phyloP scores from a whole-genome alignment of 305 asterid genomes.

The Solanum hybrid region DNA sequence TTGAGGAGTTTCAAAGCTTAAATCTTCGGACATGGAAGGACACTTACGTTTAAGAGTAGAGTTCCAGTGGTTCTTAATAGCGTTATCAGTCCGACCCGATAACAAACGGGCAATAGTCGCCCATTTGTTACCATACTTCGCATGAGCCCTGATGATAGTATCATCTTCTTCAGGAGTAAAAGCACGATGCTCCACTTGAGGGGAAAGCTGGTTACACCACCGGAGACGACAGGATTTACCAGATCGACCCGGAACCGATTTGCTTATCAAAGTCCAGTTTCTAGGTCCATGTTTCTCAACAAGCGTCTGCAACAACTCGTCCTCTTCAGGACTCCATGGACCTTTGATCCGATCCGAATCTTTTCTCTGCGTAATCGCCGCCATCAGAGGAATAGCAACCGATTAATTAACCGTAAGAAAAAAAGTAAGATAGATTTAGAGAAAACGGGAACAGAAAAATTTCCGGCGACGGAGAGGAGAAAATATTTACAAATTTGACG shows the following conservation, averaged over 20 bases:
- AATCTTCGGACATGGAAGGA: slow-evolving; percentile 57
- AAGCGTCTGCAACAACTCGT: slow-evolving; percentile 23
- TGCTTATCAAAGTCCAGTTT: slow-evolving; percentile 41
- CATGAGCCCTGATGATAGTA: slow-evolving; percentile 33
- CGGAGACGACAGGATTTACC: slow-evolving; percentile 44
- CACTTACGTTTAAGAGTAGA: slow-evolving; percentile 55
- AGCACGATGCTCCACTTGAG: slow-evolving; percentile 40
- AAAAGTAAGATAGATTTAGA: not conserved
- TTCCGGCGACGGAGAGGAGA: not conserved
- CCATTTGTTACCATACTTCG: slow-evolving; percentile 40
- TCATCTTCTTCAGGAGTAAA: slow-evolving; percentile 37
- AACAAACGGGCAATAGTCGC: slow-evolving; percentile 40
- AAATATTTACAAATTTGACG: not conserved
- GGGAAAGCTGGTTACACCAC: slow-evolving; percentile 48
- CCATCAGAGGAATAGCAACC: slow-evolving; percentile 8
- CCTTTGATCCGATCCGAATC: slow-evolving; percentile 45
- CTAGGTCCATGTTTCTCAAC: slow-evolving; percentile 41
- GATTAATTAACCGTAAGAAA: too few relatives aligned
- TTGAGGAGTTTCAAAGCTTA: slow-evolving; percentile 23
- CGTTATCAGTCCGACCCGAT: slow-evolving; percentile 41
- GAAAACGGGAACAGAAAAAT: not conserved
- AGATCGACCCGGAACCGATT: slow-evolving; percentile 39
- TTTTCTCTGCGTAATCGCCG: slow-evolving; percentile 14
- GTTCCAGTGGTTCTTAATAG: slow-evolving; percentile 45
- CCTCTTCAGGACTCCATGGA: slow-evolving; percentile 52